A percentile compares a stretch with the other conserved stretches of the same genome.
Conservation (phyloP, 352 stramenopile genomes). For the Globisporangium acanthophoron region DNA sequence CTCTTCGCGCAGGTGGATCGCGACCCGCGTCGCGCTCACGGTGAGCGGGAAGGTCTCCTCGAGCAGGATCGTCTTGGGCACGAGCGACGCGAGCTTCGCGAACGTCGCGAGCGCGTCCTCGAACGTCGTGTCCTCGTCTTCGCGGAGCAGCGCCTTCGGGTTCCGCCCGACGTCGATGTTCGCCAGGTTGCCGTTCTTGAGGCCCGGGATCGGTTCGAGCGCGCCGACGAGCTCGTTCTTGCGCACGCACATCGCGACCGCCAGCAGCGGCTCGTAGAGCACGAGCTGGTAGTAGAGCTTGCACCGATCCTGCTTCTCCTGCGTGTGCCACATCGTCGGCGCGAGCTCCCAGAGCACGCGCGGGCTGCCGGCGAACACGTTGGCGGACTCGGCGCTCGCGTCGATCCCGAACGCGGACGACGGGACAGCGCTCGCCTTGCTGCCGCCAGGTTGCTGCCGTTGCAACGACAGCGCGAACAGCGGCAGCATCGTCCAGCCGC, state of each 20-base stretch:
- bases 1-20: conserved; percentile 67
- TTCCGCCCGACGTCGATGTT: conserved; percentile 67
- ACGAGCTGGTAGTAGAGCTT: conserved; percentile 69
- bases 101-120: conserved; percentile 49
- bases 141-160: conserved; percentile 40
- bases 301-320: conserved; percentile 47
- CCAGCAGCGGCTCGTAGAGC: conserved; percentile 52
- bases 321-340: conserved; percentile 41
- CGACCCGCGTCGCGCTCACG: conserved; percentile 42
- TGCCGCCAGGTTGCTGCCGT: conserved; percentile 10
- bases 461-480: conserved; percentile 58
- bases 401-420: conserved; percentile 24
- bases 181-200: conserved; percentile 66
- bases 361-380: conserved; percentile 67
- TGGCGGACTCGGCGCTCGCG: conserved; percentile 46
- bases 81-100: conserved; percentile 49
- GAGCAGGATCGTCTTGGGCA: conserved; percentile 50
- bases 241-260: conserved; percentile 57
- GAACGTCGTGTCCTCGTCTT: conserved; percentile 43
- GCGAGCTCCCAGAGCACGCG: conserved; percentile 63
- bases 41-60: conserved; percentile 59
- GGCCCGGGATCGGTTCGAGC: conserved; percentile 64
- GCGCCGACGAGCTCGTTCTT: conserved; percentile 87
- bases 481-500: conserved; percentile 90
- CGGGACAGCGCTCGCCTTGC: background rate